Percentiles rank a stretch among this genome's conserved stretches.
Conservation (phyloP, 1,284 basidiomycete species). For the Malassezia furfur region DNA sequence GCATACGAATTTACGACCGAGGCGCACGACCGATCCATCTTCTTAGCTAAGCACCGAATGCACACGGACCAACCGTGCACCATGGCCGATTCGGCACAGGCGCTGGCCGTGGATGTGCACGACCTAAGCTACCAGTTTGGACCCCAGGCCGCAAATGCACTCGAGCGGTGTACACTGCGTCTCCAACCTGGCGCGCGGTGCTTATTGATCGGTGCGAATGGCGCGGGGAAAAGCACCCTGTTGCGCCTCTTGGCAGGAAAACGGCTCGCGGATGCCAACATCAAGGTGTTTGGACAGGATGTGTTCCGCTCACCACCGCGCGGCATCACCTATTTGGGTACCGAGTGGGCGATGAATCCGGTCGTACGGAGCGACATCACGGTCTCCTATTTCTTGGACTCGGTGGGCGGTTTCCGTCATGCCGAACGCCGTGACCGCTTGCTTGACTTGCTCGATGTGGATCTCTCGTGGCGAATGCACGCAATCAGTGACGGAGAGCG, state of each 20-base stretch:
- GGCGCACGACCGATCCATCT: not conserved
- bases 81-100: not conserved
- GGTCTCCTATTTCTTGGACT: slow-evolving; percentile 61
- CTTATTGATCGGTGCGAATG: slow-evolving; percentile 46
- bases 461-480: slow-evolving; percentile 67
- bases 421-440: slow-evolving; percentile 76
- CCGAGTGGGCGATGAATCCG: slow-evolving; percentile 78
- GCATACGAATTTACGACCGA: not conserved
- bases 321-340: slow-evolving; percentile 66
- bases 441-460: slow-evolving; percentile 84
- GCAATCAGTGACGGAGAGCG: slow-evolving; percentile 91
- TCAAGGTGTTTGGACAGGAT: slow-evolving; percentile 41
- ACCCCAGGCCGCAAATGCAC: slow-evolving; percentile 25
- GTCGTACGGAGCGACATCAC: slow-evolving; percentile 61
- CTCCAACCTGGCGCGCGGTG: slow-evolving; percentile 38
- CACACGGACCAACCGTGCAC: not conserved
- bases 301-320: slow-evolving; percentile 40
- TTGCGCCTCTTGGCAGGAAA: slow-evolving; percentile 91
- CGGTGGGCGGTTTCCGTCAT: slow-evolving; percentile 87
- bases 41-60: not conserved
- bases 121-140: slow-evolving; percentile 38
- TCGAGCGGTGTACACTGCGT: slow-evolving; percentile 33
- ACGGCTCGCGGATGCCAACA: slow-evolving; percentile 37
- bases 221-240: slow-evolving; percentile 89
- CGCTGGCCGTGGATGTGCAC: slow-evolving; percentile 34